Evolutionary conservation across 75 land plant species (phyloP).

Genomic region (Cryptomeria japonica): DNA sequence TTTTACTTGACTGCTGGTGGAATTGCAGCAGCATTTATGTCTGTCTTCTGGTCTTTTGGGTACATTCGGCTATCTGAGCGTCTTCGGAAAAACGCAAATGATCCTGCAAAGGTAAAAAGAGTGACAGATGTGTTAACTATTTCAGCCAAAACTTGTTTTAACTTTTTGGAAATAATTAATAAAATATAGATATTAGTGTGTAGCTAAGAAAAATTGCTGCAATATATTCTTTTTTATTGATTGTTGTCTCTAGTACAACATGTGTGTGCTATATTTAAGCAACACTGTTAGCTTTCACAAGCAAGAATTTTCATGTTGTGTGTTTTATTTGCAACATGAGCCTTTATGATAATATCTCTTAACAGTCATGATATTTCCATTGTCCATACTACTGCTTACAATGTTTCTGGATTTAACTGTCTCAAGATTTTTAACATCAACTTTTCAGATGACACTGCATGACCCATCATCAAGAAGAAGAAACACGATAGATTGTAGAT

Average conservation of each 20-base stretch:
- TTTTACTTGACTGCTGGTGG: slow-evolving; percentile 91
- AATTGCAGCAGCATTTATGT: slow-evolving; percentile 93
- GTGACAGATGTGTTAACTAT: background rate
- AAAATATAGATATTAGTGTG: background rate
- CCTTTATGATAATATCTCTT: background rate
- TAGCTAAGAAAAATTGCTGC: background rate
- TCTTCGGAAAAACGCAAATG: slow-evolving; percentile 70
- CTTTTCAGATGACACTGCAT: too few relatives aligned
- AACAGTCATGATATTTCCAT: too few relatives aligned
- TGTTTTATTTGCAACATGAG: background rate
- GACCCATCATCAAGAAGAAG: too few relatives aligned
- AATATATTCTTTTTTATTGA: background rate
- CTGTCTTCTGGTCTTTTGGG: slow-evolving; percentile 98
- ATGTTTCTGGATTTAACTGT: too few relatives aligned
- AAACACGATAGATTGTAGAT: too few relatives aligned
- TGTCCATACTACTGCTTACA: too few relatives aligned
- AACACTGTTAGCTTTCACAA: background rate
- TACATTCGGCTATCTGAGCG: slow-evolving; percentile 79
- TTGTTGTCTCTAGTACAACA: background rate
- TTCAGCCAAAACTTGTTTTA: background rate
- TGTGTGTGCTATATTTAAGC: background rate
- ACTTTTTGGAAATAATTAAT: background rate
- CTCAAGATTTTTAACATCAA: too few relatives aligned
- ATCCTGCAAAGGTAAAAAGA: slow-evolving; percentile 81
- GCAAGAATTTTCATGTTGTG: background rate